Conservation (phyloP, 1,284 basidiomycete species). For the Ganoderma multipileum region DNA sequence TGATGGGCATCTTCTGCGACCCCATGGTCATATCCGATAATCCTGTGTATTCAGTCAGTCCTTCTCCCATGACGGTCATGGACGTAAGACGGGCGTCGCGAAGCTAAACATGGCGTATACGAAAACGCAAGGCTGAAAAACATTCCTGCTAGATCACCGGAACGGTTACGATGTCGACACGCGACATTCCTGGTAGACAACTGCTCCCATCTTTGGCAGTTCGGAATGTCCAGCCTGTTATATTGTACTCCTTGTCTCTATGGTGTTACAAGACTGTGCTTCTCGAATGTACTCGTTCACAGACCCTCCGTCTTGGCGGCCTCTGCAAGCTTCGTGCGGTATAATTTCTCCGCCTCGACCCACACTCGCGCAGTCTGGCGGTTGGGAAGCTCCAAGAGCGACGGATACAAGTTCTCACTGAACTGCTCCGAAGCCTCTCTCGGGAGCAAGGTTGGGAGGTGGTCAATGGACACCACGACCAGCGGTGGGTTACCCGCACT, state of each 20-base stretch:
- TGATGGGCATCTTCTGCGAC: not conserved
- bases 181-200: constrained; percentile 5
- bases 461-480: constrained; percentile 96
- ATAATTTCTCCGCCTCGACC: constrained; percentile 90
- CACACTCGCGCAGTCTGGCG: constrained; percentile 80
- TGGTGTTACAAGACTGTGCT: constrained; percentile 10
- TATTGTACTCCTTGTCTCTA: constrained; percentile 4
- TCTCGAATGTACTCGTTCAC: constrained; percentile 13
- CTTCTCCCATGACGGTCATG: constrained; percentile 14
- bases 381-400: constrained; percentile 80
- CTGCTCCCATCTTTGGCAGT: not conserved
- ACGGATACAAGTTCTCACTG: constrained; percentile 89
- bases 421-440: constrained; percentile 98
- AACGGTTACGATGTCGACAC: constrained; percentile 8
- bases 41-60: constrained; percentile 4
- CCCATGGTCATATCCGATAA: not conserved
- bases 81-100: constrained; percentile 15
- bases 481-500: constrained; percentile 70
- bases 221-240: not conserved
- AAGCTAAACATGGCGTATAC: not conserved
- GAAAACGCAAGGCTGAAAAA: not conserved
- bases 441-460: constrained; percentile 94
- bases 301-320: constrained; percentile 55
- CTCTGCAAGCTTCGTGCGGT: constrained; percentile 78
- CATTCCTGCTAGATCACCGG: not conserved